These are phyloP conservation scores for Strigomonas galati DNA, from an alignment of 208 protist genomes.

Conservation along the genomic window DNA sequence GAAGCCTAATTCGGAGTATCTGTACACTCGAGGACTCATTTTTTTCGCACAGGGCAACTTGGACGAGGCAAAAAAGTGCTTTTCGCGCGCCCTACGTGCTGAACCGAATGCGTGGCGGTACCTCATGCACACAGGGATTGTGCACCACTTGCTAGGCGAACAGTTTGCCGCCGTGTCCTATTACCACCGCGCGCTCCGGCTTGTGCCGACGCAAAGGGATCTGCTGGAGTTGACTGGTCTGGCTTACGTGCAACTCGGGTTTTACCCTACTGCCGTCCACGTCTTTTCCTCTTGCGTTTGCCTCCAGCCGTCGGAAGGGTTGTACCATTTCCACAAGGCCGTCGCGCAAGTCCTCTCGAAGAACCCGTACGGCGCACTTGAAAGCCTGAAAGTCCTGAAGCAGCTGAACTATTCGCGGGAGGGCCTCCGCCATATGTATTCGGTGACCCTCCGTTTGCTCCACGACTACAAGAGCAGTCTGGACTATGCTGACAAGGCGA, in stretches of 20 bases:
- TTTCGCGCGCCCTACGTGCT: background rate
- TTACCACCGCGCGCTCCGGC: constrained; percentile 29
- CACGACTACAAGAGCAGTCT: constrained; percentile 42
- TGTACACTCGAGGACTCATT: constrained; percentile 52
- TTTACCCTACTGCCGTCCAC: constrained; percentile 67
- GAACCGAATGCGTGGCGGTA: background rate
- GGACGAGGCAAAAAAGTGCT: background rate
- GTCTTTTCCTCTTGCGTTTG: constrained; percentile 38
- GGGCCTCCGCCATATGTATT: constrained; percentile 17
- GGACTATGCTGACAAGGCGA: constrained; percentile 33
- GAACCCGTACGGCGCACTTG: constrained; percentile 39
- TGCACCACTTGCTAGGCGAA: background rate
- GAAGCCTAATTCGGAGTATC: constrained; percentile 32
- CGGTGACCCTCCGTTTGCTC: constrained; percentile 40
- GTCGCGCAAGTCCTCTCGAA: constrained; percentile 16
- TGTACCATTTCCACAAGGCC: constrained; percentile 2
- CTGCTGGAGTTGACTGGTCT: constrained; percentile 68
- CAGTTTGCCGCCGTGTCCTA: background rate
- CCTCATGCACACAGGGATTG: background rate
- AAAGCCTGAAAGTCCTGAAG: constrained; percentile 20
- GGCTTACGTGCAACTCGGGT: constrained; percentile 65
- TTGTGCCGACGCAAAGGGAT: constrained; percentile 34
- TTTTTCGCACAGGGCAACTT: constrained; percentile 6
- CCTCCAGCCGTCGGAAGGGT: background rate
- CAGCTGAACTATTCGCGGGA: background rate